phyloP scores from a whole-genome alignment of 306 rosid genomes.

The Cucurbita argyrosperma region DNA sequence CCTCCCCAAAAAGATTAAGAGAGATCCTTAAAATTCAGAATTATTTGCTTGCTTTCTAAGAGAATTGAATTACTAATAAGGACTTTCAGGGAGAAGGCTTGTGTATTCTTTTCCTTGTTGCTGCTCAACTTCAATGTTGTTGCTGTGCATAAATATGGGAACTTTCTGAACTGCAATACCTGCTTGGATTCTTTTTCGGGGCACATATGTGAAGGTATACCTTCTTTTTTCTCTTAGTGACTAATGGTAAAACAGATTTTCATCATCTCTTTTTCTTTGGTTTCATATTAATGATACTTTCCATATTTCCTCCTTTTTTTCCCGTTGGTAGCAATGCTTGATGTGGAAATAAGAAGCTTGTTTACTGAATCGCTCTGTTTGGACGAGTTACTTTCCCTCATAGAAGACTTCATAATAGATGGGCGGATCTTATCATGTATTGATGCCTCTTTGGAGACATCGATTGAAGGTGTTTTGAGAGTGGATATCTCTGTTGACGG shows the following conservation, averaged over 20 bases:
- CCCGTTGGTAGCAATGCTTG: constrained; percentile 36
- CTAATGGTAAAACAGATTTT: background rate
- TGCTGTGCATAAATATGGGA: constrained; percentile 31
- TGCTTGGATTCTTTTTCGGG: constrained; percentile 45
- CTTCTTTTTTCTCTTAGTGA: background rate
- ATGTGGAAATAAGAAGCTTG: constrained; percentile 24
- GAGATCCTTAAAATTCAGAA: background rate
- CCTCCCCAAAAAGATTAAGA: background rate
- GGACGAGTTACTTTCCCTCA: constrained; percentile 36
- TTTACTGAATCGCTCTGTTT: constrained; percentile 26
- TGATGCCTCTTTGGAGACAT: constrained; percentile 8
- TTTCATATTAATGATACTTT: constrained; percentile 8
- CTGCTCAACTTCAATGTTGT: constrained; percentile 39
- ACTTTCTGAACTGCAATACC: constrained; percentile 26
- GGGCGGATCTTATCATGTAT: constrained; percentile 24
- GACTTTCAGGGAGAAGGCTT: constrained; percentile 55
- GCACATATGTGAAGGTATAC: constrained; percentile 40
- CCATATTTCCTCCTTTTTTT: background rate
- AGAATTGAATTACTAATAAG: constrained; percentile 1
- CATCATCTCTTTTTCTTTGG: background rate
- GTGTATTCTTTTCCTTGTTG: constrained; percentile 47
- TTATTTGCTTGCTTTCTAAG: background rate
- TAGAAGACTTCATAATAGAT: constrained; percentile 45
- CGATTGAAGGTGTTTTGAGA: constrained; percentile 13
- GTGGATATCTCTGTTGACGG: constrained; percentile 15